Conservation (phyloP, 306 rosid genomes). For the Glycine soja region DNA sequence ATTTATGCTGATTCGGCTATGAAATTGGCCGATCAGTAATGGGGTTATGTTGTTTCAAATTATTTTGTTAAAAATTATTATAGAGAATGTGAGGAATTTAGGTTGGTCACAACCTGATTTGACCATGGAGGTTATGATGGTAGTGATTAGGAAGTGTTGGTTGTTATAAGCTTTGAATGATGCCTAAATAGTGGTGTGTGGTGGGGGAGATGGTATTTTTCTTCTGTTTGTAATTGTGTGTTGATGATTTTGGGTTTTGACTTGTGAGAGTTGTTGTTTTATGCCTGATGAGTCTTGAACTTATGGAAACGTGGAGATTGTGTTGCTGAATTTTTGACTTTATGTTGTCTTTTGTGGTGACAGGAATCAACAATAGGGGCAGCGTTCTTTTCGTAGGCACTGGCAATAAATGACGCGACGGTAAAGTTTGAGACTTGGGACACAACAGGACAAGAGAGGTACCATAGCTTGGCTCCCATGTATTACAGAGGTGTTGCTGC, state of each 20-base stretch:
- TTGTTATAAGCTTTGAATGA: conserved; percentile 22
- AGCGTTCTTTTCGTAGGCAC: conserved; percentile 69
- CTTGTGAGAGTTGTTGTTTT: conserved; percentile 35
- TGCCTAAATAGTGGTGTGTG: conserved; percentile 1
- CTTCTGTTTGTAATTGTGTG: conserved; percentile 13
- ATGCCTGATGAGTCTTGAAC: conserved; percentile 16
- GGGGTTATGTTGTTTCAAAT: conserved; percentile 24
- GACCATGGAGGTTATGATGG: conserved; percentile 2
- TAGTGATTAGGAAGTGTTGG: background rate
- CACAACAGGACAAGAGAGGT: conserved; percentile 71
- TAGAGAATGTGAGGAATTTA: background rate
- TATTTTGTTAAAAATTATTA: conserved; percentile 2
- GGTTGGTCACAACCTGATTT: conserved; percentile 15
- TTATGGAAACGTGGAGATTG: background rate
- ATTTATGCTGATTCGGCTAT: conserved; percentile 13
- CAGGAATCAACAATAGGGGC: conserved; percentile 77
- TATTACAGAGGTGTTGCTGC: conserved; percentile 77
- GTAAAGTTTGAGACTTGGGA: conserved; percentile 76
- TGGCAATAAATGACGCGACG: conserved; percentile 66
- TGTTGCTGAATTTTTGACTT: conserved; percentile 12
- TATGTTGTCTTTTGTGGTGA: conserved; percentile 37
- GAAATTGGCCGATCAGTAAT: conserved; percentile 5
- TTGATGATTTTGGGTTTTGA: conserved; percentile 38
- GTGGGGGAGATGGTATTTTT: background rate
- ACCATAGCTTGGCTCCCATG: conserved; percentile 78